Percentiles rank a stretch among this genome's conserved stretches.
These are phyloP conservation scores for Lichina pygmaea DNA, from an alignment of 495 filamentous ascomycete species.

Conservation along the genomic window DNA sequence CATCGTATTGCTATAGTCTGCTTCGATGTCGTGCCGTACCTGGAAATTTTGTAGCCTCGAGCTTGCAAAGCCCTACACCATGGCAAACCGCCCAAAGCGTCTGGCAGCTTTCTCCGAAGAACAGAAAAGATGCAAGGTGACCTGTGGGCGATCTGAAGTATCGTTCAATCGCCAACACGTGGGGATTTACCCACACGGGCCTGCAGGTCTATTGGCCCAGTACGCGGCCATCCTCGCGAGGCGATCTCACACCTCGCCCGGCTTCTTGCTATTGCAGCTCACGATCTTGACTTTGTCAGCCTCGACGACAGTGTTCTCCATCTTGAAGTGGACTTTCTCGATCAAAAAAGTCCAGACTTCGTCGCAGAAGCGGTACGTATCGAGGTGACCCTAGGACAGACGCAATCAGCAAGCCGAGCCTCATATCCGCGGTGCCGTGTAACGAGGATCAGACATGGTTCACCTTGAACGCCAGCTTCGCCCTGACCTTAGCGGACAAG, in stretches of 20 bases:
- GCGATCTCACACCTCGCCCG: conserved; percentile 29
- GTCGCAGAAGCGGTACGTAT: conserved; percentile 99
- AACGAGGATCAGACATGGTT: conserved; percentile 1
- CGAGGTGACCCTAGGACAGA: conserved; percentile 49
- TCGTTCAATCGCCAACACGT: too few relatives aligned
- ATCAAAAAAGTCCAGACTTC: conserved; percentile 99
- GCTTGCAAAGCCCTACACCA: too few relatives aligned
- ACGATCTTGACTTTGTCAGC: conserved; percentile 93
- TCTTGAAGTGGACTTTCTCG: conserved; percentile 93
- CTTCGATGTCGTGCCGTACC: too few relatives aligned
- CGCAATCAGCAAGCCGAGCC: neutral
- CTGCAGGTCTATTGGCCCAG: conserved; percentile 26
- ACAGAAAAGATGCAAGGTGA: too few relatives aligned
- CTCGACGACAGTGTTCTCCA: conserved; percentile 47
- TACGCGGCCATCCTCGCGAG: conserved; percentile 38
- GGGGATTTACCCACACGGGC: conserved; percentile 9
- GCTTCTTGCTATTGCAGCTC: conserved; percentile 70
- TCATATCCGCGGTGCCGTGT: neutral
- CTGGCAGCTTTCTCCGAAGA: too few relatives aligned
- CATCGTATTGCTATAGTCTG: too few relatives aligned
- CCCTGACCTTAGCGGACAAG: conserved; percentile 61
- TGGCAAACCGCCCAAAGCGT: too few relatives aligned
- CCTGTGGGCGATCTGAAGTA: too few relatives aligned
- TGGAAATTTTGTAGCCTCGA: too few relatives aligned
- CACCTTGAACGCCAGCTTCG: conserved; percentile 90